A percentile compares a stretch with the other conserved stretches of the same genome.
Conservation (phyloP, 1,284 basidiomycete genomes). For the Irpex sp. region DNA sequence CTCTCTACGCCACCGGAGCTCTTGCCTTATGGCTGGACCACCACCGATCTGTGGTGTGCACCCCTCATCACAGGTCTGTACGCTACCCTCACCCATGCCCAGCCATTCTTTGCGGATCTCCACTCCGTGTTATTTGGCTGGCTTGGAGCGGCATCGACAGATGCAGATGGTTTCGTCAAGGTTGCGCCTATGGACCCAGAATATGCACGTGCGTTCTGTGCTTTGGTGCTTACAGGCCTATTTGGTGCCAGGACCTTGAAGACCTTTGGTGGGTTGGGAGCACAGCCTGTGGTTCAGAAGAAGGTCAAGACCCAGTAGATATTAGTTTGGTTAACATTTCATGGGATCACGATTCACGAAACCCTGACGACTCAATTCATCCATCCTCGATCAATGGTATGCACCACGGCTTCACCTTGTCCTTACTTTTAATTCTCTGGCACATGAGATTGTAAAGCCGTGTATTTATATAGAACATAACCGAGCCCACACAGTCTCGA, state of each 20-base stretch:
- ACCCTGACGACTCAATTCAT: background rate
- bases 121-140: constrained; percentile 44
- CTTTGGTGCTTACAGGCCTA: constrained; percentile 50
- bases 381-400: too few relatives aligned
- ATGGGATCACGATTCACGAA: background rate
- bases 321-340: background rate
- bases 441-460: too few relatives aligned
- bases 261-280: constrained; percentile 40
- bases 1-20: constrained; percentile 69
- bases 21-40: constrained; percentile 71
- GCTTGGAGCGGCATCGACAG: constrained; percentile 30
- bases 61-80: constrained; percentile 65
- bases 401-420: too few relatives aligned
- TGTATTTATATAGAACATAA: too few relatives aligned
- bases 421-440: too few relatives aligned
- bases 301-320: background rate
- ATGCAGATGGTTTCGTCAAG: constrained; percentile 26
- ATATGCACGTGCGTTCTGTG: constrained; percentile 64
- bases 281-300: background rate
- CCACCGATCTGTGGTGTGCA: constrained; percentile 72
- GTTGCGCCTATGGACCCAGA: constrained; percentile 52
- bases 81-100: constrained; percentile 72
- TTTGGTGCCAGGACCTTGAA: constrained; percentile 55
- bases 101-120: constrained; percentile 69
- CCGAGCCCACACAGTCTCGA: too few relatives aligned